phyloP scores from a whole-genome alignment of 164 flowering plant species.

The Sextonia rubra region DNA sequence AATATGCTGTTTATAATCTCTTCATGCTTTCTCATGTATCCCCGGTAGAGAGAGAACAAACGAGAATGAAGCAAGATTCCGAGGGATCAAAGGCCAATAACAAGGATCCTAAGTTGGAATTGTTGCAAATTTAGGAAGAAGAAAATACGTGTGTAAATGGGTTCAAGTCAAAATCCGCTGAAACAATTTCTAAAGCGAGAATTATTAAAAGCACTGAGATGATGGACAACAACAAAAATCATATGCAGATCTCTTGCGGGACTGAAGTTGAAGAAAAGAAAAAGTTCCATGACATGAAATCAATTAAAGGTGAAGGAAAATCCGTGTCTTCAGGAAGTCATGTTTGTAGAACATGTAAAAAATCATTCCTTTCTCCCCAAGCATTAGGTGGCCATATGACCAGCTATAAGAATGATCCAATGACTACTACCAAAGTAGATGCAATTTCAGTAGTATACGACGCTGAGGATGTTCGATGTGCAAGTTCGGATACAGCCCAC shows the following conservation, averaged over 20 bases:
- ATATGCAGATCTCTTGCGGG: not conserved
- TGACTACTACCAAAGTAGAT: slow-evolving; percentile 4
- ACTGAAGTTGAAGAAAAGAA: not conserved
- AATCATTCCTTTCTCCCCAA: slow-evolving; percentile 44
- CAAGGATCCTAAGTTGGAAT: not conserved
- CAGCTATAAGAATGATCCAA: slow-evolving; percentile 36
- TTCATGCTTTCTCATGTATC: too few relatives aligned
- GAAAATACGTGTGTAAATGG: too few relatives aligned
- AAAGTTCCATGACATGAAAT: too few relatives aligned
- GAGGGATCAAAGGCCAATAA: too few relatives aligned
- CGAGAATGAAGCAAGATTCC: too few relatives aligned
- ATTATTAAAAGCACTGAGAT: too few relatives aligned
- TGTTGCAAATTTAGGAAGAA: too few relatives aligned
- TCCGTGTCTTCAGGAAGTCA: not conserved
- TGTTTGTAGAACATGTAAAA: slow-evolving; percentile 43
- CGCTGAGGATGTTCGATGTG: not conserved
- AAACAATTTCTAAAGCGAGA: too few relatives aligned
- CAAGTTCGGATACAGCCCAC: not conserved
- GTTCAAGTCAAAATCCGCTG: too few relatives aligned
- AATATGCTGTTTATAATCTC: too few relatives aligned
- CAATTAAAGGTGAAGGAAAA: not conserved
- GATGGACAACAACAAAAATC: too few relatives aligned
- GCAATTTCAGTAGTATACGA: not conserved
- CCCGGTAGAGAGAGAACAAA: too few relatives aligned
- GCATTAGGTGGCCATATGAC: slow-evolving; percentile 76